Base-by-base conservation (phyloP, 352 stramenopile species). In the Phytophthora parvispora region DNA sequence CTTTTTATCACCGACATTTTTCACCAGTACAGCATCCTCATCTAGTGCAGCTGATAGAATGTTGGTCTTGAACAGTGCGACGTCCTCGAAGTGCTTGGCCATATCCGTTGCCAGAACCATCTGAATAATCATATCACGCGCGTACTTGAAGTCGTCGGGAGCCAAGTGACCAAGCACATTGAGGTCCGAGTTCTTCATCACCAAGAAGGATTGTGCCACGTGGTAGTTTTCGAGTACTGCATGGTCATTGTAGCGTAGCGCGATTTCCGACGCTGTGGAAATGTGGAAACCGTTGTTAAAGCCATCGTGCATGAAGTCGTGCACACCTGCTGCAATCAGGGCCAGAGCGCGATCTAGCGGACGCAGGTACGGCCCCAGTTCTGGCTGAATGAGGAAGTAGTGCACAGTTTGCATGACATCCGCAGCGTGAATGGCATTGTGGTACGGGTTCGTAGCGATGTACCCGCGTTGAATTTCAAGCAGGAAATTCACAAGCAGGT, bases 261-360 rank as follows among this genome's bases (percentile, higher is more conserved):
- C 90, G 29, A 98, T 91, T 66, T 97, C 90, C 4, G 88, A 96
- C 12, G 84, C 86, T 8, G 89, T 93, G 18, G 80, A 90, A 52
- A 97, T 95, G 66, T 97, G 90, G 47, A 98, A 97, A 29, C 84
- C 89, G 67, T 98, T 97, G 74, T 96, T 98, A 57, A 95, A 95
- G 8, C 91, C 92, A 49, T 96, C 89, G 67, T 98, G 92, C 74
- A 90, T 94, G 66, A 96, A 97, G 58, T 98, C 92, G 69, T 98
- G 92, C 48, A 98, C 92, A 4, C 78, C 86, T 4, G 91, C 91
- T 3, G 89, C 83, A 43, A 97, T 76, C 22, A 98, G 72, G 16
- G 91, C 75, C 1, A 94, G 72, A 27, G 80, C 86, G n/a, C 85
- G 78, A 64, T 96, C 88, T 0, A 95, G 69, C 7, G 90, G 89